Conservation (phyloP, 805 yeast genomes). For the Kockiozyma suomiensis region DNA sequence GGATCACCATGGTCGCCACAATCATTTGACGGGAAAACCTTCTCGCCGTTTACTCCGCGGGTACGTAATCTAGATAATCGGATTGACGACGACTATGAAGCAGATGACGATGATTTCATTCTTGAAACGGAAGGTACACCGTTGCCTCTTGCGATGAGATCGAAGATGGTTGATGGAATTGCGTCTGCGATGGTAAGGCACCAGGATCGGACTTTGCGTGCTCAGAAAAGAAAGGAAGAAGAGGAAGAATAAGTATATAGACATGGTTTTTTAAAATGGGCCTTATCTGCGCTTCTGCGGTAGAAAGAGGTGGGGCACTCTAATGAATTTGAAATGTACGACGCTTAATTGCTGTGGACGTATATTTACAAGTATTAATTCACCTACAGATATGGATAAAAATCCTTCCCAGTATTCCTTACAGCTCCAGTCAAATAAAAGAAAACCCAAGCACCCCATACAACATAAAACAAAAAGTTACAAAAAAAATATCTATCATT, state of each 20-base stretch:
- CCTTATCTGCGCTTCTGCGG: no score
- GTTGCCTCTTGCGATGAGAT: constrained; percentile 4
- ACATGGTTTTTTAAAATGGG: no score
- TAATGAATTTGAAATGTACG: no score
- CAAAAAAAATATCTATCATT: not conserved
- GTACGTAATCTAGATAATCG: constrained; percentile 1
- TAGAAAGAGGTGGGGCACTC: no score
- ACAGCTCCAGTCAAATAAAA: no score
- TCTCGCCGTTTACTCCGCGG: not conserved
- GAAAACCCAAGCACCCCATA: not conserved
- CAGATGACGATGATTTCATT: constrained; percentile 1
- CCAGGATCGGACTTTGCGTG: constrained; percentile 15
- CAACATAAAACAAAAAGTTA: not conserved
- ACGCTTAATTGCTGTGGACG: no score
- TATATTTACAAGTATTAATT: no score
- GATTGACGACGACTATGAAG: not conserved
- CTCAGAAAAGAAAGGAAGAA: not conserved
- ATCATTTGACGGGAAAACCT: not conserved
- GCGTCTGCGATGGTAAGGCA: constrained; percentile 28
- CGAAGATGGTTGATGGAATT: constrained; percentile 25
- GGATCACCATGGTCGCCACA: constrained; percentile 19
- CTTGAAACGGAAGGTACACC: constrained; percentile 19
- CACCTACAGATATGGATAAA: no score
- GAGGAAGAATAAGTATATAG: not conserved
- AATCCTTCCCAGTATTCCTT: no score